Evolutionary conservation across 306 rosid species (phyloP), one percentile per base, ranked within the genome.

Genomic region (Astragalus glycyphyllos): DNA sequence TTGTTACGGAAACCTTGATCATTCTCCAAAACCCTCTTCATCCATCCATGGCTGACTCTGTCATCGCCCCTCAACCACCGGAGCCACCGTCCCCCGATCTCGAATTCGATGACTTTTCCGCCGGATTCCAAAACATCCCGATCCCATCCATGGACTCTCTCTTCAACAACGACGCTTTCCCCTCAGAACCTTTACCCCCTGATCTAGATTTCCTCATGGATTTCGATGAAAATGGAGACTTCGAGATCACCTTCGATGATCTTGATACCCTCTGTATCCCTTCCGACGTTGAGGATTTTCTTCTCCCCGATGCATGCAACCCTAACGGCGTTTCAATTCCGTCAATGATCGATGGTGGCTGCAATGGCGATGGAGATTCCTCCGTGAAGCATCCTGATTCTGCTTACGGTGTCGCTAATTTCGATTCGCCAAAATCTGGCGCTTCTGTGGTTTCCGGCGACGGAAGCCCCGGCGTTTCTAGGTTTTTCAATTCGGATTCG

Each of bases 211-310:
- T 84, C 1, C 81, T 81, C 68, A 44, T 87, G 34, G 85, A 75
- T 0, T 69, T 74, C 58, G 85, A 63, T 2, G 90, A 71, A 0
- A 58, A 73, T 15, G 86, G 76, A 2, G 92, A 89, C 6, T 82
- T 64, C 68, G 96, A 89, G 46, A 75, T 91, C 62, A 89, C 86
- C 5, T 85, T 95, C n/a, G 97, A 91, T 3, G 99, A 85, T 45
- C 65, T 87, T 1, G 96, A 86, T 9, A 60, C 66, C 3, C 77
- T 87, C 55, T 71, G 35, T 62, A 51, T 90, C 11, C 98, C 96
- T 5, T 73, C 88, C 0, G 89, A 87, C 14, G 49, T 79, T 14
- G 92, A 91, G 1, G 91, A 79, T 31, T 85, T 89, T 54, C 73
- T 91, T 55, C 59, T 85, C 34, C 76, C 84, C 5, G 88, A 82